Percentiles rank a stretch among this genome's conserved stretches.
These are phyloP conservation scores for Spathaspora passalidarum DNA, from an alignment of 805 yeast species.

Conservation along the genomic window DNA sequence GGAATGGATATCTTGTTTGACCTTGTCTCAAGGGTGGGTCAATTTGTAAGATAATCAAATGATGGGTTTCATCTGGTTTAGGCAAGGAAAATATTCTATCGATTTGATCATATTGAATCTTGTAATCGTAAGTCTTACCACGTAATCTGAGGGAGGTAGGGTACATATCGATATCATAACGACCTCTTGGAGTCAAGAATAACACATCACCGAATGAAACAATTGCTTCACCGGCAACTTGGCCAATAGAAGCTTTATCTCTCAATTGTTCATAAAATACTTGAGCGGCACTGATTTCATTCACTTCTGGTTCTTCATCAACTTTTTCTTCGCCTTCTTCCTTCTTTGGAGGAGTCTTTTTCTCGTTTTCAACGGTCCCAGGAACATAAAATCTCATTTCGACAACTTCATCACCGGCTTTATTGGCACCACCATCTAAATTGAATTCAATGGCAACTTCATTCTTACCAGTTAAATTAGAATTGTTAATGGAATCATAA, in stretches of 20 bases:
- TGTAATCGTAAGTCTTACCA: conserved; percentile 97
- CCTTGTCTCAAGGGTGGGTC: conserved; percentile 99
- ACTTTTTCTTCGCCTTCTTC: conserved; percentile 36
- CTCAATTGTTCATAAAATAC: conserved; percentile 87
- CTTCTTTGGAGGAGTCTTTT: conserved; percentile 18
- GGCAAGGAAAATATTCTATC: conserved; percentile 91
- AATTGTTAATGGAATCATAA: conserved; percentile 71
- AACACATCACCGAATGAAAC: conserved; percentile 88
- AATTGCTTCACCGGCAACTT: conserved; percentile 90
- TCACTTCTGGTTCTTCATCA: conserved; percentile 35
- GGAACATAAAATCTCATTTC: conserved; percentile 94
- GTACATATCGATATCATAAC: conserved; percentile 95
- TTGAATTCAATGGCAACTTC: conserved; percentile 91
- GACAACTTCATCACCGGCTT: conserved; percentile 92
- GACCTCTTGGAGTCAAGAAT: conserved; percentile 96
- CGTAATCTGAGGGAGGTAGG: conserved; percentile 82
- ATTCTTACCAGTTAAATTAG: conserved; percentile 86
- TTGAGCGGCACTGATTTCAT: conserved; percentile 69
- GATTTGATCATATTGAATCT: conserved; percentile 83
- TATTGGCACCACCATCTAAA: conserved; percentile 52
- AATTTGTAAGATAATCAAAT: conserved; percentile 81
- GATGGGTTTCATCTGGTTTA: conserved; percentile 90
- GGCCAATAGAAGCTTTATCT: conserved; percentile 92
- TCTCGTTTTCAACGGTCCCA: conserved; percentile 64
- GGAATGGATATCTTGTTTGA: conserved; percentile 91